Base-by-base conservation (phyloP, 106 monocot genomes). In the Acorus gramineus region DNA sequence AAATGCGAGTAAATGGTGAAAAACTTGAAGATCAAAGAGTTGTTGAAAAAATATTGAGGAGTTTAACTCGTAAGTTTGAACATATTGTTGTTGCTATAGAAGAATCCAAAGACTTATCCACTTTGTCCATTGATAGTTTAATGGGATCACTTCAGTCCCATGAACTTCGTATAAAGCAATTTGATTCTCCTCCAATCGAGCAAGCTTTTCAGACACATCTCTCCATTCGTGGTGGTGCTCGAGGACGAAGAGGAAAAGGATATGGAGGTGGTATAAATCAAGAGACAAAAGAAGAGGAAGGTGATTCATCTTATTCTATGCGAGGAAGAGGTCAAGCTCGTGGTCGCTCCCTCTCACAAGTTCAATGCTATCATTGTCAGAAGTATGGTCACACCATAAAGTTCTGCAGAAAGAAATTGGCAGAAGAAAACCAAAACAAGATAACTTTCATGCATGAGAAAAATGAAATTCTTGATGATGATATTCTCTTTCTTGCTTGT, bases 351-450 rank as follows among this genome's bases (percentile, higher is more conserved):
- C 64, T 28, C n/a, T 61, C 60, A 49, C 14, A 52, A 2, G 7
- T 61, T 8, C 11, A 61, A 61, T 52, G 61, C 9, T 50, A 69
- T 60, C 7, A 59, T 60, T 69, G 69, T 11, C 11, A 50, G 0
- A 59, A 60, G 28, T 50, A 47, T 69, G 69, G 59, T n/a, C 50
- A 42, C 43, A 51, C 28, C 8, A 50, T 6, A 42, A 10, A 3
- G 4, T 9, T 14, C 56, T 65, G 64, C 11, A 43, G 11, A 43
- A n/a, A 3, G 4, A 57, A 12, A n/a, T 42, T 49, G 8, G 45
- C 2, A 8, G 44, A 73, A 5, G 46, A 50, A 57, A 14, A 12
- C 28, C 28, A 28, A 9, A 46, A 46, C 0, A 46, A 49, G 47
- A 2, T 59, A 59, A 59, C 2, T 9, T 69, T 59, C 42, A n/a